A percentile compares a stretch with the other conserved stretches of the same genome.
These are phyloP conservation scores for Adansonia gregorii DNA, from an alignment of 441 rosid genomes.

Conservation along the genomic window DNA sequence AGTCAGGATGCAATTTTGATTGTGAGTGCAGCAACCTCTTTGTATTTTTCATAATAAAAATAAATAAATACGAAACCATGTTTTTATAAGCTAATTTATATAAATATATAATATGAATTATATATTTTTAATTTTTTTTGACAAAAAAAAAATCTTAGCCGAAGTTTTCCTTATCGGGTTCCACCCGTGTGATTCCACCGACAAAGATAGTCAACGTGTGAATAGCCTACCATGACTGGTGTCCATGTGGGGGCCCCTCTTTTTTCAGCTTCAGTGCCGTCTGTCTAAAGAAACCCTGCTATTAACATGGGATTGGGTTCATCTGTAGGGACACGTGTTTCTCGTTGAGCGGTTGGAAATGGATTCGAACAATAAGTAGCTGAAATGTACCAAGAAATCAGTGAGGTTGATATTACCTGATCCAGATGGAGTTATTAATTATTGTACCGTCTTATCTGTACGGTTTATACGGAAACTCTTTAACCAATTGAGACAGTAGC, in stretches of 20 bases:
- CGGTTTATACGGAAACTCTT: slow-evolving; percentile 24
- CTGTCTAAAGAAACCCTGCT: background rate
- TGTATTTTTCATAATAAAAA: slow-evolving; percentile 22
- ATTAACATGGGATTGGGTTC: background rate
- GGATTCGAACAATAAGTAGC: background rate
- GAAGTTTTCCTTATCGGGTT: background rate
- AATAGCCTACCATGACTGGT: background rate
- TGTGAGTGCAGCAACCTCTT: slow-evolving; percentile 29
- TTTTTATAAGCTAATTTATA: no score
- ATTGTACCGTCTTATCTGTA: slow-evolving; percentile 15
- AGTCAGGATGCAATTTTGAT: slow-evolving; percentile 41
- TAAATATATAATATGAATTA: background rate
- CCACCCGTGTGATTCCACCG: slow-evolving; percentile 14
- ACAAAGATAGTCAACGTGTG: background rate
- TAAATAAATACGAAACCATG: no score
- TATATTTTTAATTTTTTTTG: background rate
- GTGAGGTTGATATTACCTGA: background rate
- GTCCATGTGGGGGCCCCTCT: background rate
- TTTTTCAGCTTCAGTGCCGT: background rate
- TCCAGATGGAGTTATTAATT: background rate
- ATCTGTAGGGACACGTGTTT: background rate
- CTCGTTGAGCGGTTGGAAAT: background rate
- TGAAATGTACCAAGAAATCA: background rate
- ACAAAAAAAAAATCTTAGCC: background rate
- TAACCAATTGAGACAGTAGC: slow-evolving; percentile 10